Conservation (phyloP, 2,329 filamentous ascomycete species). For the Lachnellula arida region DNA sequence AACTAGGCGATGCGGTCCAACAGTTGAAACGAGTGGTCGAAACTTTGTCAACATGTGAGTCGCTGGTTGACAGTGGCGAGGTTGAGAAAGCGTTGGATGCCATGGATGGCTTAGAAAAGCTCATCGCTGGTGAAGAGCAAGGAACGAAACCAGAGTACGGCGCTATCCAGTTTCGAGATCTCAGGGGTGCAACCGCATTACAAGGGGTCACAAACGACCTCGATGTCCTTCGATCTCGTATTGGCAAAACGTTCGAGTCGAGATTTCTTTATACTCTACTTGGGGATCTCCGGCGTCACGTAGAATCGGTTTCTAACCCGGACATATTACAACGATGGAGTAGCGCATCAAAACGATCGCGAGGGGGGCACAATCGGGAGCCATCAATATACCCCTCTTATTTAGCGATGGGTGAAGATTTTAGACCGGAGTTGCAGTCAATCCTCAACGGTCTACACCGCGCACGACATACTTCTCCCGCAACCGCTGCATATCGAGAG, state of each 20-base stretch:
- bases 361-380: constrained; percentile 61
- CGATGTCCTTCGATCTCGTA: constrained; percentile 67
- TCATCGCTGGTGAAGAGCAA: constrained; percentile 66
- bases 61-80: constrained; percentile 75
- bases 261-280: constrained; percentile 76
- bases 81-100: constrained; percentile 74
- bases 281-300: constrained; percentile 74
- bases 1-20: constrained; percentile 74
- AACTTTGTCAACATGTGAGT: constrained; percentile 70
- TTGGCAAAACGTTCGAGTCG: constrained; percentile 81
- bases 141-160: constrained; percentile 18
- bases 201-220: constrained; percentile 77
- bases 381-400: constrained; percentile 74
- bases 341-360: constrained; percentile 65
- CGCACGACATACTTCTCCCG: constrained; percentile 72
- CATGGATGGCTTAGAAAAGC: constrained; percentile 71
- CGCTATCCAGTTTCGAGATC: constrained; percentile 50
- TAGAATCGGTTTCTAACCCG: constrained; percentile 63
- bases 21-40: constrained; percentile 78
- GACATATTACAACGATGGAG: constrained; percentile 85
- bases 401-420: constrained; percentile 63
- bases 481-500: constrained; percentile 80
- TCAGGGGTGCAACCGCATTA: constrained; percentile 72
- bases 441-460: constrained; percentile 76
- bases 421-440: constrained; percentile 66